These are phyloP conservation scores for Phytomonas francai DNA, from an alignment of 208 protist species.

Conservation along the genomic window DNA sequence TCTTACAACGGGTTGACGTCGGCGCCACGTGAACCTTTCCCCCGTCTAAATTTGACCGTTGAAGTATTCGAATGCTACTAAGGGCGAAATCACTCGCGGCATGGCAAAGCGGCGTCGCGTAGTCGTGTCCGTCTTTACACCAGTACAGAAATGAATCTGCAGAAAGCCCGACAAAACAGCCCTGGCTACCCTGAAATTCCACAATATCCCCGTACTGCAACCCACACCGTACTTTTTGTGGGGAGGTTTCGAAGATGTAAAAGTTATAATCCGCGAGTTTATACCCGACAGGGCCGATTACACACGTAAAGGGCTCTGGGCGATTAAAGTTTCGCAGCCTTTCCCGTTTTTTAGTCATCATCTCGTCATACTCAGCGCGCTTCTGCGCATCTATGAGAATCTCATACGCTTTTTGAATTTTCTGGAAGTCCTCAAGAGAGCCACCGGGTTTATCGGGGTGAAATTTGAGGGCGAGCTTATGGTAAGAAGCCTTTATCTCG, in stretches of 20 bases:
- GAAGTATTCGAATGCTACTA: slow-evolving; percentile 36
- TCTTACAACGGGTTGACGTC: background rate
- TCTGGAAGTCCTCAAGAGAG: slow-evolving; percentile 60
- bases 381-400: slow-evolving; percentile 89
- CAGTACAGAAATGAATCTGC: slow-evolving; percentile 73
- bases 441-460: slow-evolving; percentile 84
- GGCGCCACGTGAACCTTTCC: slow-evolving; percentile 5
- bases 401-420: slow-evolving; percentile 94
- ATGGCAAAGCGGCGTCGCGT: slow-evolving; percentile 61
- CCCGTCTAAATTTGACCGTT: slow-evolving; percentile 12
- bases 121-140: slow-evolving; percentile 36
- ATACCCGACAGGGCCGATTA: slow-evolving; percentile 36
- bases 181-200: slow-evolving; percentile 30
- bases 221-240: slow-evolving; percentile 47
- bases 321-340: slow-evolving; percentile 49
- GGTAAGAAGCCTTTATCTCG: slow-evolving; percentile 84
- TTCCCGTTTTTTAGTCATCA: slow-evolving; percentile 20
- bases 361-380: slow-evolving; percentile 90
- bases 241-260: slow-evolving; percentile 73
- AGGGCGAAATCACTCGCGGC: slow-evolving; percentile 49
- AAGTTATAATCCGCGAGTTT: slow-evolving; percentile 51
- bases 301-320: slow-evolving; percentile 28
- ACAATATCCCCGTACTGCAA: slow-evolving; percentile 78
- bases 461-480: slow-evolving; percentile 52
- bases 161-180: slow-evolving; percentile 73